These are phyloP conservation scores for Hamigera avellanea DNA, from an alignment of 495 filamentous ascomycete species.

Conservation along the genomic window DNA sequence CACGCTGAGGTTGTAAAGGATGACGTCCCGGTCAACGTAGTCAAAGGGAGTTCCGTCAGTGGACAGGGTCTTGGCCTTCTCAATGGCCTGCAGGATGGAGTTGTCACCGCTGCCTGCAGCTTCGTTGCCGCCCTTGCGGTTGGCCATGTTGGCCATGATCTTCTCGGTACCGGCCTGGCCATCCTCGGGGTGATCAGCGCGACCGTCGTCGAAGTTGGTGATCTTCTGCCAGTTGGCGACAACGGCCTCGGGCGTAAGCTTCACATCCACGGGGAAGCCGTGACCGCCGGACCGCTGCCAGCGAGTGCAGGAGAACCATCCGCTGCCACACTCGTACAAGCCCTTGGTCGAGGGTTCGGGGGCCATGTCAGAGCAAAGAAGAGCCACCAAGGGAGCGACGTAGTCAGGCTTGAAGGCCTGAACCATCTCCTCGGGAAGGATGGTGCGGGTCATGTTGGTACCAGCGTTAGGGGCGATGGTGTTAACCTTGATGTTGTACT, in stretches of 20 bases:
- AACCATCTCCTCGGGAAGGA: slow-evolving; percentile 95
- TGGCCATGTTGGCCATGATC: slow-evolving; percentile 87
- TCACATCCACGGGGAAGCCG: slow-evolving; percentile 83
- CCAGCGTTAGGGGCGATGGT: slow-evolving; percentile 97
- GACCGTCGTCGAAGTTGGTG: slow-evolving; percentile 76
- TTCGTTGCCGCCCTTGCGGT: slow-evolving; percentile 44
- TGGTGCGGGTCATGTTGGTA: slow-evolving; percentile 87
- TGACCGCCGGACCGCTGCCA: slow-evolving; percentile 92
- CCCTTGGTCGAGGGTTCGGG: slow-evolving; percentile 76
- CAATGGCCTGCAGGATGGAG: slow-evolving; percentile 56
- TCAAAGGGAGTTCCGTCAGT: slow-evolving; percentile 66
- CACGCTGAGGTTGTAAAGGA: slow-evolving; percentile 91
- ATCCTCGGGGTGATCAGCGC: slow-evolving; percentile 81
- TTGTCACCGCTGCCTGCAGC: slow-evolving; percentile 19
- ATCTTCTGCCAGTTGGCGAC: slow-evolving; percentile 68
- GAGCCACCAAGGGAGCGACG: slow-evolving; percentile 83
- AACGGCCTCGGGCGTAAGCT: slow-evolving; percentile 80
- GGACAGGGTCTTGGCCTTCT: slow-evolving; percentile 61
- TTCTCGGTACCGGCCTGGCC: slow-evolving; percentile 64
- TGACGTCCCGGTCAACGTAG: slow-evolving; percentile 77
- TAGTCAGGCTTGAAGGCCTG: slow-evolving; percentile 99
- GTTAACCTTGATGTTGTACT: slow-evolving; percentile 98
- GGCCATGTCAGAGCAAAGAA: slow-evolving; percentile 78
- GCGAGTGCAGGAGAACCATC: slow-evolving; percentile 83
- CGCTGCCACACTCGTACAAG: slow-evolving; percentile 93